Base-by-base conservation (phyloP, 345 rosid genomes). In the Cardamine occulta region DNA sequence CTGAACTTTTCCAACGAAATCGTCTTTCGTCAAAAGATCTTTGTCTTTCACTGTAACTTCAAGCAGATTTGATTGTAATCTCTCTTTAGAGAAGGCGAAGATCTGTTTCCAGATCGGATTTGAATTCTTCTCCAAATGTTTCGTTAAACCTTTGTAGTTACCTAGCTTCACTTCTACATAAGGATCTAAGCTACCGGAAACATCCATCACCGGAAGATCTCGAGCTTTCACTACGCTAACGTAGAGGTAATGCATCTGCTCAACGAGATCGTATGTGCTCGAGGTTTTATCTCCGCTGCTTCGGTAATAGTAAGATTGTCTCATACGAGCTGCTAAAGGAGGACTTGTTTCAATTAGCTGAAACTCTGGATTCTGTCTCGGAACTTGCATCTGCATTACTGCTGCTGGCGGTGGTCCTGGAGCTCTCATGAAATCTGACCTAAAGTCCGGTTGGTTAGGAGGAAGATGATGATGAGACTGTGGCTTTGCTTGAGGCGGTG, bases 121-220 rank as follows among this genome's bases (percentile, higher is more conserved):
- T 8, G 80, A 75, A 74, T 88, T 92, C 90, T 88, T 95, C 91
- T 89, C 99, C 74, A 89, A 66, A 75, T 92, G 91, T 58, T 80
- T 86, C 26, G 99, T 95, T 14, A 80, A 60, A 7, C 98, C 98
- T 72, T 79, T 93, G 85, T 92, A 95, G 82, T 95, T 95, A 15
- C 99, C 99, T 4, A 92, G 84, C 83, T 82, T 95, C 74, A 92
- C 98, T 81, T 95, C 99, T 39, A 87, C 99, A 34, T 92, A 95
- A 58, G 99, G 99, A 68, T 95, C 99, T 18, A 90, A 83, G 66
- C 94, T 89, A 4, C 99, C 98, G 7, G 98, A 77, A 7, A 90
- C 82, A 70, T 92, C 97, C 89, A 86, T 95, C 15, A 69, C 86
- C 0, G 99, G 99, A 21, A 95, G 89, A 74, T 89, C 93, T 81